Base-by-base conservation (phyloP, 2,329 filamentous ascomycete genomes). In the Xylariaceae sp. region DNA sequence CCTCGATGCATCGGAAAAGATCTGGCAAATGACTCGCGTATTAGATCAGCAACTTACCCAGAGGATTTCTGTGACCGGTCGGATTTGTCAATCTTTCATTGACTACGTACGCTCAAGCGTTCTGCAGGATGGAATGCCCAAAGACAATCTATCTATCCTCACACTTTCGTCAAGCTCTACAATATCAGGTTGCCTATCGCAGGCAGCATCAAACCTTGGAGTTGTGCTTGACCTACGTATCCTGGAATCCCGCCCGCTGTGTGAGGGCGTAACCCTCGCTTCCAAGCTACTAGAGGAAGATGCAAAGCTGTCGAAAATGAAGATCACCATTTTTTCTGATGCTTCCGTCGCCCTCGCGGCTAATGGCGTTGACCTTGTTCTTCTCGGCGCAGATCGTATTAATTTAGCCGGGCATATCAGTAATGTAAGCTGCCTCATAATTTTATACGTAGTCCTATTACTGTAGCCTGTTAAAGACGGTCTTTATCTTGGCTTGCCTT, bases 331-430 rank as follows among this genome's bases (percentile, higher is more conserved):
- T 2, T 82, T 78, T 58, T 80, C 85, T 0, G 85, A 88, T 64
- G 82, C 83, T n/a, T 78, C 81, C 2, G 77, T 80, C 4, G 82
- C 80, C 0, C 66, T 82, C 8, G 82, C 83, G 1, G 75, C 80
- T 3, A 62, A 67, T 15, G 72, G 68, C n/a, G 73, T 81, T 3
- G 78, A 88, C 59, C 46, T 86, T 1, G 70, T 89, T 2, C 69
- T 90, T 3, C 72, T 90, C 1, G 86, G 86, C 1, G 84, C 85
- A 1, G 86, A 89, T 64, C 73, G 82, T 4, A 84, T 90, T 49
- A 79, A 81, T 10, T 66, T 72, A 0, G 66, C 72, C 1, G 86
- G 84, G 2, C 79, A 81, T 24, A 81, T 88, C 15, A 84, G 79
- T 67, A 89, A 89, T 70, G 65, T 68, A 56, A 60, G 64, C 55